Evolutionary conservation across 495 filamentous ascomycete species (phyloP).

Genomic region (Annulohypoxylon moriforme): DNA sequence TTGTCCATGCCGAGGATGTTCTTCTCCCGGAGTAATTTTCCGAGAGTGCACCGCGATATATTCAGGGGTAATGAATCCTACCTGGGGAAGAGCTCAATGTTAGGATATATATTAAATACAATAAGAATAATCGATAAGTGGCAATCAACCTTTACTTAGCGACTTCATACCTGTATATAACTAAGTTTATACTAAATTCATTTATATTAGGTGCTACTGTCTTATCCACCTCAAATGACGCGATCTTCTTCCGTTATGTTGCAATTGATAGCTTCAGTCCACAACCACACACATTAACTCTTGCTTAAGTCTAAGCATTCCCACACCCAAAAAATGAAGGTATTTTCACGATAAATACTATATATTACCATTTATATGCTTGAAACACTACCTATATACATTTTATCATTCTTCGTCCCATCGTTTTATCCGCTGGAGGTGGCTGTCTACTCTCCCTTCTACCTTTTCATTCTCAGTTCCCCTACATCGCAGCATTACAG

Average conservation of each 20-base stretch:
- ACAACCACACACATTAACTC: background rate
- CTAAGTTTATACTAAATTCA: too few relatives aligned
- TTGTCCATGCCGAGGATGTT: too few relatives aligned
- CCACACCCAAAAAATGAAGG: background rate
- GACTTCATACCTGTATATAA: too few relatives aligned
- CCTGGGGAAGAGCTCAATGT: too few relatives aligned
- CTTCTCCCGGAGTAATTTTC: too few relatives aligned
- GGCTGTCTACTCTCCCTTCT: background rate
- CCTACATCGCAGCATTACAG: too few relatives aligned
- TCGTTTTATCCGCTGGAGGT: background rate
- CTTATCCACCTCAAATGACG: background rate
- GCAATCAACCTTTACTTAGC: too few relatives aligned
- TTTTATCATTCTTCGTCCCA: background rate
- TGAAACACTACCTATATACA: background rate
- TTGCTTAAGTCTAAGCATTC: background rate
- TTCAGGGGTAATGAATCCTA: too few relatives aligned
- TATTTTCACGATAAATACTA: background rate
- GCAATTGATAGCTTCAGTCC: background rate
- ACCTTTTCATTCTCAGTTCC: background rate
- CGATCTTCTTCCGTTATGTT: background rate
- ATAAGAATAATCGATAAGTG: too few relatives aligned
- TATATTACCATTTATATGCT: slow-evolving; percentile 1
- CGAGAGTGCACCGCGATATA: too few relatives aligned
- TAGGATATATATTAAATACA: too few relatives aligned
- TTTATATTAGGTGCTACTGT: too few relatives aligned